A percentile compares a stretch with the other conserved stretches of the same genome.
These are phyloP conservation scores for Aspergillus ustus DNA, from an alignment of 2,329 filamentous ascomycete genomes.

Conservation along the genomic window DNA sequence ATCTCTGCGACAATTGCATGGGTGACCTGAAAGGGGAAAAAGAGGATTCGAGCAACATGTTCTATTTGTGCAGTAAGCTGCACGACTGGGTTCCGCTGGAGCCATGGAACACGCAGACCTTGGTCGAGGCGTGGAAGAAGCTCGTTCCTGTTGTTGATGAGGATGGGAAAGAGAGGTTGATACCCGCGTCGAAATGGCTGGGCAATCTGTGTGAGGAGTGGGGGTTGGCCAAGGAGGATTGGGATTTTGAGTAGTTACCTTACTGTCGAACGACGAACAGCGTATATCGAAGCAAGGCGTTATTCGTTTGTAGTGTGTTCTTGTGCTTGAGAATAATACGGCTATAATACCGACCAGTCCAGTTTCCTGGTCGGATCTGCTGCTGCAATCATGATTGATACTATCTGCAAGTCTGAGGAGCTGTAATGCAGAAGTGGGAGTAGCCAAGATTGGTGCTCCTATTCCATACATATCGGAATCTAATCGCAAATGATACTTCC, in stretches of 20 bases:
- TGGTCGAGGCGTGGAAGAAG: neutral
- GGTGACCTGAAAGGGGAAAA: neutral
- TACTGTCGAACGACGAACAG: too few relatives aligned
- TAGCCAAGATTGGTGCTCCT: too few relatives aligned
- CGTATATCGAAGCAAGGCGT: too few relatives aligned
- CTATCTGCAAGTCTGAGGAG: too few relatives aligned
- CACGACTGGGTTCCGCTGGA: neutral
- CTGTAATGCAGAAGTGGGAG: too few relatives aligned
- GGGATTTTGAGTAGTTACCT: conserved; percentile 6
- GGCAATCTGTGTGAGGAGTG: conserved; percentile 12
- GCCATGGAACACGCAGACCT: neutral
- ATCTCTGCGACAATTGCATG: neutral
- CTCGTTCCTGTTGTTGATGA: neutral
- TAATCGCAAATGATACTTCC: too few relatives aligned
- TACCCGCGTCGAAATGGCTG: conserved; percentile 1
- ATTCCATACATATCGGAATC: too few relatives aligned
- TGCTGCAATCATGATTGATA: too few relatives aligned
- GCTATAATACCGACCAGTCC: too few relatives aligned
- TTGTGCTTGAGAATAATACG: too few relatives aligned
- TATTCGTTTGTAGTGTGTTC: too few relatives aligned
- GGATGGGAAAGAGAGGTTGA: neutral
- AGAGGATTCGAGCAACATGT: neutral
- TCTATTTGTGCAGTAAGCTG: neutral
- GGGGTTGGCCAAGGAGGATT: conserved; percentile 10
- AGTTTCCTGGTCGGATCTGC: too few relatives aligned